Conservation (phyloP, 2,329 filamentous ascomycete species). For the Alternaria tenuissima region DNA sequence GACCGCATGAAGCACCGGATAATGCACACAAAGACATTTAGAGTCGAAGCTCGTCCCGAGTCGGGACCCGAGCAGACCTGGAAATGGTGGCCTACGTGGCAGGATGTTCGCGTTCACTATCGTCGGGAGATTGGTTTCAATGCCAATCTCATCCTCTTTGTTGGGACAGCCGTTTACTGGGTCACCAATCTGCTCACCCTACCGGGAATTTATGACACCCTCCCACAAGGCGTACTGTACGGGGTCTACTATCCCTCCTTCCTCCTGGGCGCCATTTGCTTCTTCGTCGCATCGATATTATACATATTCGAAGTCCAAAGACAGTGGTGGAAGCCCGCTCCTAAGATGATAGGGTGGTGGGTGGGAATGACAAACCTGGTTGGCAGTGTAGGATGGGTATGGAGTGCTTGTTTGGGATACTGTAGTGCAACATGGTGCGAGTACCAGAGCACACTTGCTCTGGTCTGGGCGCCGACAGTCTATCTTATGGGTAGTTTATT, state of each 20-base stretch:
- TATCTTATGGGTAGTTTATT: constrained; percentile 2
- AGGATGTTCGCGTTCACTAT: neutral
- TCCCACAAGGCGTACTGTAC: neutral
- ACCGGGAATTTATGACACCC: neutral
- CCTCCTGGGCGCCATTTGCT: neutral
- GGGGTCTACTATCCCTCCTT: neutral
- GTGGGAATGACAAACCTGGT: neutral
- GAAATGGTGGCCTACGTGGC: constrained; percentile 4
- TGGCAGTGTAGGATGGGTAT: neutral
- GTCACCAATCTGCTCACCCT: constrained; percentile 1
- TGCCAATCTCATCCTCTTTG: neutral
- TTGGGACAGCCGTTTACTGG: neutral
- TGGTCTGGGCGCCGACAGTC: neutral
- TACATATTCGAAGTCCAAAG: neutral
- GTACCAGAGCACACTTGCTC: neutral
- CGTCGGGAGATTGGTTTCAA: neutral
- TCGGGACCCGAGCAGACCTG: neutral
- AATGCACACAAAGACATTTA: neutral
- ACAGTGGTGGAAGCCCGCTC: neutral
- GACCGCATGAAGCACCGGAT: constrained; percentile 1
- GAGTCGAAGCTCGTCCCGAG: neutral
- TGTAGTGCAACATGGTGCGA: neutral
- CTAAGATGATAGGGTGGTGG: neutral
- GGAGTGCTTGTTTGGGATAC: constrained; percentile 1
- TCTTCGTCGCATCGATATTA: neutral